A percentile compares a stretch with the other conserved stretches of the same genome.
Conservation (phyloP, 805 yeast genomes). For the Ogataea minuta region DNA sequence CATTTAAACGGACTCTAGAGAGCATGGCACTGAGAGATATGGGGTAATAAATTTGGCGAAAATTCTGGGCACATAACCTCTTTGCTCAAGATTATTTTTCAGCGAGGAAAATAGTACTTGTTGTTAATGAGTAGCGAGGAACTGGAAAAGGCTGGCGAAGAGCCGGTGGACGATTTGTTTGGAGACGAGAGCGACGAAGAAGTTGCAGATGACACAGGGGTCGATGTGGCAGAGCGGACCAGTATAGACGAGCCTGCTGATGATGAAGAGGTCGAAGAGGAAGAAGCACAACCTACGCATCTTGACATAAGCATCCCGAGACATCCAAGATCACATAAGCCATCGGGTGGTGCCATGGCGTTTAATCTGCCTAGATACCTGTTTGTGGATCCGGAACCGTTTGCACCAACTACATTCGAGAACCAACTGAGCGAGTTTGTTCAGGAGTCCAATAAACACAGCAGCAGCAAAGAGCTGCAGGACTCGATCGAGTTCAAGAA, state of each 20-base stretch:
- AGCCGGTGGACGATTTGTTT: conserved; percentile 37
- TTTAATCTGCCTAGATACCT: conserved; percentile 82
- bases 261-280: conserved; percentile 37
- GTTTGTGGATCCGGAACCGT: conserved; percentile 80
- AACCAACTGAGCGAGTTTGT: conserved; percentile 49
- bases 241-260: conserved; percentile 38
- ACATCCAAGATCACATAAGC: conserved; percentile 46
- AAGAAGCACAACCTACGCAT: conserved; percentile 28
- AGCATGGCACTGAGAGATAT: conserved; percentile 4
- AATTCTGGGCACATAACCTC: conserved; percentile 14
- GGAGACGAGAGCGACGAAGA: conserved; percentile 30
- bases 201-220: conserved; percentile 25
- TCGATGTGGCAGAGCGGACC: conserved; percentile 14
- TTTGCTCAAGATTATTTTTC: conserved; percentile 1
- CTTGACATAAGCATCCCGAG: conserved; percentile 47
- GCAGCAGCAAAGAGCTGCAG: conserved; percentile 50
- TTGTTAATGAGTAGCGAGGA: conserved; percentile 18
- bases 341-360: conserved; percentile 34
- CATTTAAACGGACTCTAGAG: not conserved
- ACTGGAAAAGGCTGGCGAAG: conserved; percentile 31
- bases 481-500: conserved; percentile 40
- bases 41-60: conserved; percentile 11
- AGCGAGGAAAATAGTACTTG: not conserved
- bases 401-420: conserved; percentile 59
- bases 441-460: conserved; percentile 35